These are phyloP conservation scores for Juncus inflexus DNA, from an alignment of 176 grass and related monocot genomes.

Conservation along the genomic window DNA sequence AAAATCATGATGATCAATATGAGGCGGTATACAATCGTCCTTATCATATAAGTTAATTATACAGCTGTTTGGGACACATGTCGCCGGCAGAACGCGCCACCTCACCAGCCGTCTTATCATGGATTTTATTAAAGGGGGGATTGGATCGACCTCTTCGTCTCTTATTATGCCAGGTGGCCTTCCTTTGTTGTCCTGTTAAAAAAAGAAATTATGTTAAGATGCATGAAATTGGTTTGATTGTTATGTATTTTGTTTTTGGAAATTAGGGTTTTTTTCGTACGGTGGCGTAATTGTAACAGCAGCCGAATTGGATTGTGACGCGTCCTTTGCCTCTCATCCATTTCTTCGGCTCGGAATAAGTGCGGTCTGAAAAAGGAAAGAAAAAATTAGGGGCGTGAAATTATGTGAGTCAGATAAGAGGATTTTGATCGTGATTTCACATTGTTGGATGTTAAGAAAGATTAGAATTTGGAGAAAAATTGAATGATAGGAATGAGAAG, in stretches of 20 bases:
- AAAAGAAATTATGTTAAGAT: not conserved
- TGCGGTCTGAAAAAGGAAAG: constrained; percentile 37
- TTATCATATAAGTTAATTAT: constrained; percentile 66
- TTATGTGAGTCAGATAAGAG: not conserved
- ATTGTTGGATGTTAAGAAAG: not conserved
- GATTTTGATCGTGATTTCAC: not conserved
- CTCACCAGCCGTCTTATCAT: constrained; percentile 45
- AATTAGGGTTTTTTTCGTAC: constrained; percentile 12
- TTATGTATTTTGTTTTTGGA: not conserved
- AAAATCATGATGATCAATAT: constrained; percentile 58
- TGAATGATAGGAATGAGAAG: not conserved
- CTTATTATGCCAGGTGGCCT: constrained; percentile 53
- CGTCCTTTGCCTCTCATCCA: constrained; percentile 94
- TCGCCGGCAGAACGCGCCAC: constrained; percentile 40
- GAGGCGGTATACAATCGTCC: constrained; percentile 63
- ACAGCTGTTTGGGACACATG: constrained; percentile 52
- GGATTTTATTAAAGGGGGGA: constrained; percentile 33
- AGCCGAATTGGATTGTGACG: constrained; percentile 77
- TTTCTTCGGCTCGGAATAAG: constrained; percentile 70
- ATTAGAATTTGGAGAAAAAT: not conserved
- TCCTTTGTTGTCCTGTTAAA: constrained; percentile 34
- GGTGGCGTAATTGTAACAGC: constrained; percentile 85
- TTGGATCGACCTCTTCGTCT: constrained; percentile 37
- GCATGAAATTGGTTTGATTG: not conserved
- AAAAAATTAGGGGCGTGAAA: no score